Evolutionary conservation across 2,329 filamentous ascomycete genomes (phyloP).

Genomic region (Xylaria hypoxylon): DNA sequence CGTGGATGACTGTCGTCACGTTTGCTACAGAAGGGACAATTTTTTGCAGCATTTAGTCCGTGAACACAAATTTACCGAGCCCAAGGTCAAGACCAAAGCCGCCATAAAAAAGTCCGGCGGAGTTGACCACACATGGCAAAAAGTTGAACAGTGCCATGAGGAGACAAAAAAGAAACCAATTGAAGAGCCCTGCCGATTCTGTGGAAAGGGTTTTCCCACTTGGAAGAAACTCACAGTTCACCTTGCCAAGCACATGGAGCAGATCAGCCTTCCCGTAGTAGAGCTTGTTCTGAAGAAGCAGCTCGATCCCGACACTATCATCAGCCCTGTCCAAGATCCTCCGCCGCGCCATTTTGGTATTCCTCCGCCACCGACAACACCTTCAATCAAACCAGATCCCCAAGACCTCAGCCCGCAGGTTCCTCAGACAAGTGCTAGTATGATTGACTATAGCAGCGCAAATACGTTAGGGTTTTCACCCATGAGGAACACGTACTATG

Average conservation of each 20-base stretch:
- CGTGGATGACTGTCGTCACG: slow-evolving; percentile 82
- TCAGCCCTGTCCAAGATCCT: slow-evolving; percentile 73
- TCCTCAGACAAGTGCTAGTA: slow-evolving; percentile 37
- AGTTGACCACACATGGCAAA: slow-evolving; percentile 76
- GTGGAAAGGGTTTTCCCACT: slow-evolving; percentile 79
- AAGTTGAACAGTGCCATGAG: slow-evolving; percentile 81
- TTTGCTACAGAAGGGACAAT: slow-evolving; percentile 89
- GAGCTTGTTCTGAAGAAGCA: slow-evolving; percentile 65
- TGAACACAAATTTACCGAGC: slow-evolving; percentile 88
- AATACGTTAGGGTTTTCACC: slow-evolving; percentile 38
- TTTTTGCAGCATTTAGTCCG: slow-evolving; percentile 92
- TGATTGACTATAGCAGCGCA: slow-evolving; percentile 41
- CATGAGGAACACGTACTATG: slow-evolving; percentile 44
- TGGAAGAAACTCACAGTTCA: slow-evolving; percentile 98
- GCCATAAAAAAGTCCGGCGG: slow-evolving; percentile 70
- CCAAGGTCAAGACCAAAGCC: slow-evolving; percentile 80
- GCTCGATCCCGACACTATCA: slow-evolving; percentile 71
- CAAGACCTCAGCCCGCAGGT: slow-evolving; percentile 41
- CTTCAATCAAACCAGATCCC: slow-evolving; percentile 51
- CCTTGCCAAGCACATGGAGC: slow-evolving; percentile 93
- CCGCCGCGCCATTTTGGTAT: slow-evolving; percentile 56
- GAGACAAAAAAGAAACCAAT: slow-evolving; percentile 74
- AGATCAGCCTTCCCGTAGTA: slow-evolving; percentile 85
- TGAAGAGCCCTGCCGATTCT: slow-evolving; percentile 88
- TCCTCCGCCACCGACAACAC: slow-evolving; percentile 47